phyloP scores from a whole-genome alignment of 805 yeast species.

The Yamadazyma scolyti region DNA sequence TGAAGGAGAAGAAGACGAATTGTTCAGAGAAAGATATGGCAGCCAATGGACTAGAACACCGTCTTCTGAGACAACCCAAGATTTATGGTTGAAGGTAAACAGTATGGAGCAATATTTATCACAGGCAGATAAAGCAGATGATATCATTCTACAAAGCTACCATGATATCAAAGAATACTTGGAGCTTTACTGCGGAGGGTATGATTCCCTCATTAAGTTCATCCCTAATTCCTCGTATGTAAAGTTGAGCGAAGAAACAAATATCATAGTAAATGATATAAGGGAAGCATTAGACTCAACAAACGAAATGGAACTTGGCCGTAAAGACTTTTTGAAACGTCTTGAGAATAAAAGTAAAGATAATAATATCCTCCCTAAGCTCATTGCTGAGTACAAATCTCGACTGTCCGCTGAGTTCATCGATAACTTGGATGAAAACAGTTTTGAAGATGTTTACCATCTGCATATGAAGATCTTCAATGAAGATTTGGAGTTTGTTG shows the following conservation, averaged over 20 bases:
- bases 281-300: constrained; percentile 29
- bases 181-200: constrained; percentile 40
- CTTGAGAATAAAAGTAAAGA: constrained; percentile 45
- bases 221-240: constrained; percentile 40
- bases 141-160: constrained; percentile 44
- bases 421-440: constrained; percentile 17
- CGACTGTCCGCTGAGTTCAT: constrained; percentile 6
- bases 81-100: constrained; percentile 34
- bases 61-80: constrained; percentile 43
- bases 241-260: constrained; percentile 28
- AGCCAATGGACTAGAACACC: constrained; percentile 48
- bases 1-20: constrained; percentile 56
- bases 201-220: constrained; percentile 23
- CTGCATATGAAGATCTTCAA: constrained; percentile 46
- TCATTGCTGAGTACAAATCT: constrained; percentile 45
- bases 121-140: constrained; percentile 64
- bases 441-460: constrained; percentile 36
- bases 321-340: constrained; percentile 38
- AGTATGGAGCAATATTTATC: constrained; percentile 46
- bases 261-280: constrained; percentile 28
- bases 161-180: constrained; percentile 46
- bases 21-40: constrained; percentile 34
- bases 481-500: constrained; percentile 46
- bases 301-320: constrained; percentile 25
- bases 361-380: constrained; percentile 48